Evolutionary conservation across 352 stramenopile genomes (phyloP).

Genomic region (Phytophthora tubulina): DNA sequence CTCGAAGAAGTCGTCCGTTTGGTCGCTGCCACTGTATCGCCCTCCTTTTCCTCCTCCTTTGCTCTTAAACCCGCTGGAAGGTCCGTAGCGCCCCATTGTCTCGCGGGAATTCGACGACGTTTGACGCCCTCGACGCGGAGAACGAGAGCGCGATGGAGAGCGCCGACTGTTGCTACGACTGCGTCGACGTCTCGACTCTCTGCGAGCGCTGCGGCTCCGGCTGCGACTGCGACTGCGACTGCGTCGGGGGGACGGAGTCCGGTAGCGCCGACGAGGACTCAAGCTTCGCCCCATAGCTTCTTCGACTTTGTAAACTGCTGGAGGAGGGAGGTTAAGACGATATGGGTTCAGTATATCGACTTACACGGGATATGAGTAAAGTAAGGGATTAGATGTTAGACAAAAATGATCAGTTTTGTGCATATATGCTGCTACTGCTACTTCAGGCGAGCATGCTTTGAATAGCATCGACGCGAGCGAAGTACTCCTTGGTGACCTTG

Average conservation of each 20-base stretch:
- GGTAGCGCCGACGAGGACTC: constrained; percentile 40
- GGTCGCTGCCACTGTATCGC: constrained; percentile 38
- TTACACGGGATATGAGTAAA: neutral
- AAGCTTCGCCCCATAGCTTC: constrained; percentile 38
- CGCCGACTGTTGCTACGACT: constrained; percentile 35
- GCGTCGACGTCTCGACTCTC: constrained; percentile 24
- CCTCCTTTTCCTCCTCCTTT: constrained; percentile 16
- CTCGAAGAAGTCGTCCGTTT: constrained; percentile 78
- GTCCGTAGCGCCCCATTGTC: constrained; percentile 46
- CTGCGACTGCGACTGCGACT: constrained; percentile 45
- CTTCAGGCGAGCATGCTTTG: constrained; percentile 40
- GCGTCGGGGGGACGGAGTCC: constrained; percentile 34
- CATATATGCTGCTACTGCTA: constrained; percentile 1
- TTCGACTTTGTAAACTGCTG: constrained; percentile 4
- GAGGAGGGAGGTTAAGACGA: neutral
- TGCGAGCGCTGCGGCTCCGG: constrained; percentile 40
- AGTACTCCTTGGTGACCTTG: constrained; percentile 76
- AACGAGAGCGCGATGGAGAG: constrained; percentile 36
- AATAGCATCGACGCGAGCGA: constrained; percentile 72
- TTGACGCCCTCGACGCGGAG: constrained; percentile 35
- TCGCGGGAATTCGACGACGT: constrained; percentile 33
- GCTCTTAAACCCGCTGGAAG: constrained; percentile 34
- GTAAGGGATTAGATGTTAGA: neutral
- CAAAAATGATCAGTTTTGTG: constrained; percentile 15
- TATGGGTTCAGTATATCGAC: neutral